Evolutionary conservation across 345 rosid genomes (phyloP).

Genomic region (Eucalyptus erythrocorys): DNA sequence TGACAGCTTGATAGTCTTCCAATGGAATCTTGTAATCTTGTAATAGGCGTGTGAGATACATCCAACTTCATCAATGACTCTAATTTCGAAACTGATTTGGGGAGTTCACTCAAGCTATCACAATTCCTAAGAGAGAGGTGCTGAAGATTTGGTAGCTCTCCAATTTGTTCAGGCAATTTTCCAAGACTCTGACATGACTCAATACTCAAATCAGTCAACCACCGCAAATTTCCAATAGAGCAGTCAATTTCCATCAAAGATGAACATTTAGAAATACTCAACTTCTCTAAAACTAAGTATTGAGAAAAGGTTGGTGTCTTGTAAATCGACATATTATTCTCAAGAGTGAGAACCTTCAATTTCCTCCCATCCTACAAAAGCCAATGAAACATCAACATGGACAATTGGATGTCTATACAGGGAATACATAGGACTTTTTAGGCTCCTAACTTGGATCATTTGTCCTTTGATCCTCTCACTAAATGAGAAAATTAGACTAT

Average conservation of each 20-base stretch:
- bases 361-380: neutral
- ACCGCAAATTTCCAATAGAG: neutral
- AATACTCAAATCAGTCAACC: neutral
- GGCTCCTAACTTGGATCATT: neutral
- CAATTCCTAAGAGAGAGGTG: neutral
- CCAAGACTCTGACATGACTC: neutral
- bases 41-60: neutral
- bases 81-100: neutral
- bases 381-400: neutral
- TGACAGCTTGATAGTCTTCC: neutral
- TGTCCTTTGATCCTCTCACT: neutral
- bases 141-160: neutral
- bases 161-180: neutral
- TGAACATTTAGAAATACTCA: neutral
- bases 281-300: neutral
- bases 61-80: neutral
- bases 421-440: neutral
- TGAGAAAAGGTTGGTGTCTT: neutral
- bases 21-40: neutral
- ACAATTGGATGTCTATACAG: neutral
- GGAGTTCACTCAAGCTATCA: neutral
- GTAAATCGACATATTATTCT: neutral
- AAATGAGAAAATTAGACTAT: neutral
- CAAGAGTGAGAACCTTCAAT: neutral
- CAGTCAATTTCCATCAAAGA: neutral